A percentile compares a stretch with the other conserved stretches of the same genome.
Evolutionary conservation across 2,329 filamentous ascomycete species (phyloP).

Genomic region (Nemania sp.): DNA sequence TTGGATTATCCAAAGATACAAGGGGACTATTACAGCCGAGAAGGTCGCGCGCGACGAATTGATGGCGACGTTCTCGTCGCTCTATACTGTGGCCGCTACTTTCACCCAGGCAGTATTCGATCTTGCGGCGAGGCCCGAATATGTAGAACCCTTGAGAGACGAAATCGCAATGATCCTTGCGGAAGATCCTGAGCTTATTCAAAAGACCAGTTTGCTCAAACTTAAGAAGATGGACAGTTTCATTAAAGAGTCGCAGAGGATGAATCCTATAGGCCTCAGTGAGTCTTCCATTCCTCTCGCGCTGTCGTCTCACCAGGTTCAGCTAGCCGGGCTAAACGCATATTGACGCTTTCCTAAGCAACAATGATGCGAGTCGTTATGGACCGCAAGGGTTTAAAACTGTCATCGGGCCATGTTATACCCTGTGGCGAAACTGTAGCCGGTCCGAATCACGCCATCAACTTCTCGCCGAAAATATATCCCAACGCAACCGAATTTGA

Average conservation of each 20-base stretch:
- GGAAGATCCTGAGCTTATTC: background rate
- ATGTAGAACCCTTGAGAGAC: background rate
- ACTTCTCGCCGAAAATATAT: slow-evolving; percentile 1
- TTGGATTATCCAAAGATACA: background rate
- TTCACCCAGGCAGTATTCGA: background rate
- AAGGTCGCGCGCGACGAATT: background rate
- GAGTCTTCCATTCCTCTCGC: too few relatives aligned
- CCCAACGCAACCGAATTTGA: slow-evolving; percentile 12
- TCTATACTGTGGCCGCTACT: background rate
- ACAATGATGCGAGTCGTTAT: too few relatives aligned
- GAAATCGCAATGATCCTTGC: background rate
- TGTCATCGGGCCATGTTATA: too few relatives aligned
- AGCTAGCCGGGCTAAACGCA: too few relatives aligned
- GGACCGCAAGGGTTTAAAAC: background rate
- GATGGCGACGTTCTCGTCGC: background rate
- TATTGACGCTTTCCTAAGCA: background rate
- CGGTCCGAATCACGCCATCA: slow-evolving; percentile 9
- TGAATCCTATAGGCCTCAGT: slow-evolving; percentile 14
- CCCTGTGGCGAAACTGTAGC: too few relatives aligned
- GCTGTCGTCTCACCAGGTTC: too few relatives aligned
- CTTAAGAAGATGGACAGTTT: slow-evolving; percentile 20
- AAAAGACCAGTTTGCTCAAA: slow-evolving; percentile 6
- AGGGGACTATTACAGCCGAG: background rate
- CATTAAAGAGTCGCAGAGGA: slow-evolving; percentile 20
- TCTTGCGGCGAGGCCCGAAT: background rate